Evolutionary conservation across 805 yeast genomes (phyloP).

Genomic region (Phaffomyces antillensis): DNA sequence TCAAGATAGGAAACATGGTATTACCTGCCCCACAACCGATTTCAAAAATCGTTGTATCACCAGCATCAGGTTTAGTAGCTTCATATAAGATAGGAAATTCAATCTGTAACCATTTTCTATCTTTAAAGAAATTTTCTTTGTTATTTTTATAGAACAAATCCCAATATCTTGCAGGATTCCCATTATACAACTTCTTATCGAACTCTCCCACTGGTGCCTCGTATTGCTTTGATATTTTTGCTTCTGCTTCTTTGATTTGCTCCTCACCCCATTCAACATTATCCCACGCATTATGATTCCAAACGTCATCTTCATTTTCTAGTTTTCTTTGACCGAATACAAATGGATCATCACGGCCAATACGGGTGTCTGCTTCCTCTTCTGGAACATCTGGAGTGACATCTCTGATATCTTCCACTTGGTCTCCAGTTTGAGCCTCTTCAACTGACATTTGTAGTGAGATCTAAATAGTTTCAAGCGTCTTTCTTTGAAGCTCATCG

Average conservation of each 20-base stretch:
- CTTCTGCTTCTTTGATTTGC: conserved; percentile 68
- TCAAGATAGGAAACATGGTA: conserved; percentile 85
- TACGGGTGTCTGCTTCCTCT: conserved; percentile 34
- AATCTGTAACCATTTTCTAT: conserved; percentile 90
- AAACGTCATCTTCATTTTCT: conserved; percentile 69
- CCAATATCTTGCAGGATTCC: conserved; percentile 92
- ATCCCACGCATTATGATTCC: conserved; percentile 90
- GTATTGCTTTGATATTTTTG: conserved; percentile 65
- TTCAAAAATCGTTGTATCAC: conserved; percentile 73
- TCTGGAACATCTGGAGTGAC: too few relatives aligned
- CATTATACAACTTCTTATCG: conserved; percentile 70
- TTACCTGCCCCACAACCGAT: conserved; percentile 99
- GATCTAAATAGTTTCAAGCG: too few relatives aligned
- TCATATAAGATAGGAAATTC: conserved; percentile 86
- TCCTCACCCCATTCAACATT: conserved; percentile 97
- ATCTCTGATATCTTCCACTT: too few relatives aligned
- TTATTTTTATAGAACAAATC: conserved; percentile 88
- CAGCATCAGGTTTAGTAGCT: conserved; percentile 64
- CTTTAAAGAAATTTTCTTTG: conserved; percentile 90
- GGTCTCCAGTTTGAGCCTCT: too few relatives aligned
- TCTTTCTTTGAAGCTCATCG: too few relatives aligned
- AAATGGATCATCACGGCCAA: conserved; percentile 85
- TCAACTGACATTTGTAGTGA: too few relatives aligned
- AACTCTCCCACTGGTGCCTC: conserved; percentile 83
- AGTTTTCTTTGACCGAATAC: conserved; percentile 84